Evolutionary conservation across 2,329 filamentous ascomycete genomes (phyloP).

Genomic region (Aureobasidium pullulans): DNA sequence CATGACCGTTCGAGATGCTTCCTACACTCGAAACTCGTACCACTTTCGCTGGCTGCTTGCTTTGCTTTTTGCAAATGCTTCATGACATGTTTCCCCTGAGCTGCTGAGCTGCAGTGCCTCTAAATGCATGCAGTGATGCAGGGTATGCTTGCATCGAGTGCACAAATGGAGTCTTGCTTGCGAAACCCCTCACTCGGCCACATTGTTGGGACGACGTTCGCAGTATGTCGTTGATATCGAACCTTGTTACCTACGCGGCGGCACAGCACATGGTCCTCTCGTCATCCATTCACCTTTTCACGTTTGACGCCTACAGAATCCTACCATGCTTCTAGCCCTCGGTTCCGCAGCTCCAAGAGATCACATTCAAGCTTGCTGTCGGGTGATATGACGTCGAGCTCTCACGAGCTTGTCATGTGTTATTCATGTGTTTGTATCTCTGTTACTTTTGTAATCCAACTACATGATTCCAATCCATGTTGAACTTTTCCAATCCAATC

Average conservation of each 20-base stretch:
- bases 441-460: neutral
- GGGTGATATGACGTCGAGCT: constrained; percentile 1
- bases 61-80: neutral
- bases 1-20: constrained; percentile 6
- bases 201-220: constrained; percentile 9
- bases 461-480: neutral
- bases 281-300: neutral
- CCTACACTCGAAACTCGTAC: neutral
- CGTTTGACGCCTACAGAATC: neutral
- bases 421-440: constrained; percentile 9
- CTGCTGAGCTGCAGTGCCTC: neutral
- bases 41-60: neutral
- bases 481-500: constrained; percentile 7
- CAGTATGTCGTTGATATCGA: constrained; percentile 8
- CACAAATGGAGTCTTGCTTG: neutral
- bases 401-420: constrained; percentile 8
- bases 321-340: neutral
- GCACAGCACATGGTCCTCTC: neutral
- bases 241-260: neutral
- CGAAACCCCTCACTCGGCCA: constrained; percentile 6
- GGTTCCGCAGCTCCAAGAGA: neutral
- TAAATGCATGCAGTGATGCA: neutral
- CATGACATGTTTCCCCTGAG: neutral
- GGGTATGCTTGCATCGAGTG: neutral
- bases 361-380: neutral